These are phyloP conservation scores for Antrodiella citrinella DNA, from an alignment of 768 basidiomycete species.

Conservation along the genomic window DNA sequence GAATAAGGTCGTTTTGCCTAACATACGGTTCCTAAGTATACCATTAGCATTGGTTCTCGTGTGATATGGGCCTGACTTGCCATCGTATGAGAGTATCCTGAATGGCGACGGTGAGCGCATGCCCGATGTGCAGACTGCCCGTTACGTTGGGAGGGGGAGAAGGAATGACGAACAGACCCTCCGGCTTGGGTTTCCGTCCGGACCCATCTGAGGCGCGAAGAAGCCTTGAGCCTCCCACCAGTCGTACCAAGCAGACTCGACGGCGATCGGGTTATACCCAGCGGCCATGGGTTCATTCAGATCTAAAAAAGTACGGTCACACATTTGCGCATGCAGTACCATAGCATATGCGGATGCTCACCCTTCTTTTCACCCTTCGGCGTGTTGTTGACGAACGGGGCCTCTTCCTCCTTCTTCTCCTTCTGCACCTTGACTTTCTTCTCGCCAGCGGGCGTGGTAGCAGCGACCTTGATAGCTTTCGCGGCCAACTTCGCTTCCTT, in stretches of 20 bases:
- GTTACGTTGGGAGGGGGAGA: slow-evolving; percentile 96
- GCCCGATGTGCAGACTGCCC: slow-evolving; percentile 91
- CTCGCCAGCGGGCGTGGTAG: slow-evolving; percentile 34
- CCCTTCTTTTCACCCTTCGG: slow-evolving; percentile 94
- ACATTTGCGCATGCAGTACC: not conserved
- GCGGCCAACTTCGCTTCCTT: slow-evolving; percentile 70
- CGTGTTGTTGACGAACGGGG: slow-evolving; percentile 80
- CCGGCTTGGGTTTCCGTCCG: slow-evolving; percentile 52
- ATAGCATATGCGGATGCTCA: too few species aligned
- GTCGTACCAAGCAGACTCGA: slow-evolving; percentile 95
- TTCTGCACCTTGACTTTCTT: slow-evolving; percentile 76
- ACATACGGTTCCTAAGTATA: slow-evolving; percentile 83
- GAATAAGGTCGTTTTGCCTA: slow-evolving; percentile 84
- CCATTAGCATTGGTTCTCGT: not conserved
- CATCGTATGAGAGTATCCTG: slow-evolving; percentile 88
- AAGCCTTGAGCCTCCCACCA: slow-evolving; percentile 94
- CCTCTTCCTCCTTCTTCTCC: slow-evolving; percentile 61
- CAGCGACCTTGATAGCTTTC: slow-evolving; percentile 32
- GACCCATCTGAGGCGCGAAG: slow-evolving; percentile 67
- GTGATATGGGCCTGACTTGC: slow-evolving; percentile 32
- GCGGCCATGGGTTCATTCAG: slow-evolving; percentile 74
- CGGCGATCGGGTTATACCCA: slow-evolving; percentile 90
- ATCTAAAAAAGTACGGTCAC: slow-evolving; percentile 47
- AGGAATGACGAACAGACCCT: slow-evolving; percentile 78
- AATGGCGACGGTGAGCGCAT: slow-evolving; percentile 85